A percentile compares a stretch with the other conserved stretches of the same genome.
Evolutionary conservation across 2,329 filamentous ascomycete genomes (phyloP).

Genomic region (Anisogramma anomala): DNA sequence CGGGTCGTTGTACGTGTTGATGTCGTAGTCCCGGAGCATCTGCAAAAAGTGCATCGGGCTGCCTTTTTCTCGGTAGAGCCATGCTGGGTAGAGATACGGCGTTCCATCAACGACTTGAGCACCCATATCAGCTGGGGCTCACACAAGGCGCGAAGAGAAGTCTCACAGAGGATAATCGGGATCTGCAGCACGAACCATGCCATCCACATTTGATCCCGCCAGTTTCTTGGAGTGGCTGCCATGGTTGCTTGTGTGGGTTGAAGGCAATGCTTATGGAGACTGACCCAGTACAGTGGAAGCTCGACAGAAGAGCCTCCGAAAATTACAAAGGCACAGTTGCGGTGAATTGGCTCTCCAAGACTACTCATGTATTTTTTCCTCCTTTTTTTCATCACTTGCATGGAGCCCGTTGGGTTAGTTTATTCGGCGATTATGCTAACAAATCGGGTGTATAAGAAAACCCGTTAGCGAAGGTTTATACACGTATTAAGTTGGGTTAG

Average conservation of each 20-base stretch:
- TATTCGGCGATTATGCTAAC: too few species aligned
- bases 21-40: constrained; percentile 35
- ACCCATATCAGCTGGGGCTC: not conserved
- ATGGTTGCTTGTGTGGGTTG: not conserved
- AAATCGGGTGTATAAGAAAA: too few species aligned
- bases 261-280: too few species aligned
- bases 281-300: too few species aligned
- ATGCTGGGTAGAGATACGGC: constrained; percentile 35
- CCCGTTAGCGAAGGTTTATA: too few species aligned
- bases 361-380: too few species aligned
- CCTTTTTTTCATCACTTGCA: too few species aligned
- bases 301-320: too few species aligned
- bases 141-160: not conserved
- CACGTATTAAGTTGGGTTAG: too few species aligned
- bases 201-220: constrained; percentile 23
- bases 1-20: constrained; percentile 39
- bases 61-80: constrained; percentile 30
- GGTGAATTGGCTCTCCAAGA: too few species aligned
- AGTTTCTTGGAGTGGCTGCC: constrained; percentile 11
- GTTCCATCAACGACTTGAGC: constrained; percentile 41
- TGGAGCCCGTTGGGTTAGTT: too few species aligned
- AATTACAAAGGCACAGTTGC: too few species aligned
- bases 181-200: constrained; percentile 24
- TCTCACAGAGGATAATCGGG: constrained; percentile 23
- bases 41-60: constrained; percentile 38